These are phyloP conservation scores for Xylaria longipes DNA, from an alignment of 495 filamentous ascomycete species.

Conservation along the genomic window DNA sequence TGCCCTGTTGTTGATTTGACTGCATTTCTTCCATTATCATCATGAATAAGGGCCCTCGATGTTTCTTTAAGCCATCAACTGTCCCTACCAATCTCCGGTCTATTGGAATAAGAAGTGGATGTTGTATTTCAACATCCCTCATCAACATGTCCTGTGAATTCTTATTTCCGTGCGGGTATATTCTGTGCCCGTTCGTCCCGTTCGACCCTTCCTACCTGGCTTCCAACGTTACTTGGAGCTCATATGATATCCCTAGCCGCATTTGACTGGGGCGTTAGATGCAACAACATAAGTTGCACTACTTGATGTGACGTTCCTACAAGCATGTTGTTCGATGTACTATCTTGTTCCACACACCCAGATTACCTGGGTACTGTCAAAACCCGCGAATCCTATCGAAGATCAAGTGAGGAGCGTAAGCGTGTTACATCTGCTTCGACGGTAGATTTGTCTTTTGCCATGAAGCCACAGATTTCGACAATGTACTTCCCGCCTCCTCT, in stretches of 20 bases:
- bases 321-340: background rate
- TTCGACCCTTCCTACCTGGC: background rate
- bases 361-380: background rate
- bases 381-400: background rate
- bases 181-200: background rate
- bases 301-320: background rate
- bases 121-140: slow-evolving; percentile 2
- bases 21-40: slow-evolving; percentile 23
- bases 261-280: background rate
- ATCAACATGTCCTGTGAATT: slow-evolving; percentile 17
- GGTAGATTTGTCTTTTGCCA: background rate
- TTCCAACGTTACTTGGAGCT: slow-evolving; percentile 1
- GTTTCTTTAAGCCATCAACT: slow-evolving; percentile 10
- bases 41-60: slow-evolving; percentile 13
- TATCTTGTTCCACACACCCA: background rate
- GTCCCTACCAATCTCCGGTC: background rate
- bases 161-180: slow-evolving; percentile 11
- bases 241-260: background rate
- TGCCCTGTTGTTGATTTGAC: slow-evolving; percentile 9
- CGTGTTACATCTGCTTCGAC: background rate
- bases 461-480: background rate
- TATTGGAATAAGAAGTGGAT: background rate
- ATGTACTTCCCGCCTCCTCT: background rate
- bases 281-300: background rate
- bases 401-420: background rate